Percentiles rank a stretch among this genome's conserved stretches.
These are phyloP conservation scores for Polyporus tsugae DNA, from an alignment of 1,284 basidiomycete species.

Conservation along the genomic window DNA sequence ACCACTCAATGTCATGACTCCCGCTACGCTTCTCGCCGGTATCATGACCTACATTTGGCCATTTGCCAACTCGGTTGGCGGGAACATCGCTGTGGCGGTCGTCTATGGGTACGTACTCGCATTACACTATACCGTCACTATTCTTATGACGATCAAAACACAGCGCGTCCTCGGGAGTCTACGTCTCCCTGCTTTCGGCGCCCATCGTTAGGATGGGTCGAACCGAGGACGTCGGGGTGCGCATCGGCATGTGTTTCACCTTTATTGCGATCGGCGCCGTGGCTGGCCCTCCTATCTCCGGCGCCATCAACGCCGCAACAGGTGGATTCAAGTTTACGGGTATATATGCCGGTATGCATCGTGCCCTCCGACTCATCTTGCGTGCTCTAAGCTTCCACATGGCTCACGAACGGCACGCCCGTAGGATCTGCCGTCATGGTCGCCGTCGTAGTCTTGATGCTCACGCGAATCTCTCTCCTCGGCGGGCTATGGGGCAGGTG, in stretches of 20 bases:
- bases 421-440: constrained; percentile 28
- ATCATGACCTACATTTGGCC: constrained; percentile 69
- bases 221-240: constrained; percentile 64
- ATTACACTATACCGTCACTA: neutral
- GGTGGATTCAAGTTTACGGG: constrained; percentile 61
- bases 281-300: constrained; percentile 65
- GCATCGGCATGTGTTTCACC: constrained; percentile 65
- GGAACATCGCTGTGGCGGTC: constrained; percentile 55
- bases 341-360: constrained; percentile 60
- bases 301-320: constrained; percentile 57
- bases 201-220: constrained; percentile 70
- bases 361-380: neutral
- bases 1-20: constrained; percentile 62
- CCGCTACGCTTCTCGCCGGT: constrained; percentile 56
- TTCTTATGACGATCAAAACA: constrained; percentile 30
- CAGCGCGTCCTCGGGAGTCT: constrained; percentile 63
- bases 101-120: constrained; percentile 55
- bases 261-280: constrained; percentile 56
- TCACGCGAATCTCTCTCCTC: constrained; percentile 23
- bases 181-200: constrained; percentile 59
- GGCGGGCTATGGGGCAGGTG: constrained; percentile 26
- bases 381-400: neutral
- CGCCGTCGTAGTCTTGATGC: constrained; percentile 23
- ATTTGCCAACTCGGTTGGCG: constrained; percentile 49
- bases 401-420: neutral